Evolutionary conservation across 129 eudicot species (phyloP).

Genomic region (Saussurea involucrata): DNA sequence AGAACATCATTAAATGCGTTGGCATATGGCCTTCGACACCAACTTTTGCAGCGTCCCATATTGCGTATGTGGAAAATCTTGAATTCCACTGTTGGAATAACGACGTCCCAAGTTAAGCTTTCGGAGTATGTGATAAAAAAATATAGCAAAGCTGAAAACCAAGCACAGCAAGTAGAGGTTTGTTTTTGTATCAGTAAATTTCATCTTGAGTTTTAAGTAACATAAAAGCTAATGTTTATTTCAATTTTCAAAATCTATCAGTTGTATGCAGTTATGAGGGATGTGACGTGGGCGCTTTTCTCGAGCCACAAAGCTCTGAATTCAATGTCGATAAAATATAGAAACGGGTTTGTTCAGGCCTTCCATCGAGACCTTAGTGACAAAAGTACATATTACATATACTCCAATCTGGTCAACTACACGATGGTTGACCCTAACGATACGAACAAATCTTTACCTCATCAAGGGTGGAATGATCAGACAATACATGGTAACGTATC

Average conservation of each 20-base stretch:
- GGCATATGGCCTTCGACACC: constrained; percentile 82
- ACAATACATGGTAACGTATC: constrained; percentile 59
- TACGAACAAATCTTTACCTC: constrained; percentile 47
- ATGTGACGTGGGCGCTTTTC: constrained; percentile 87
- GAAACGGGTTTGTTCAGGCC: constrained; percentile 95
- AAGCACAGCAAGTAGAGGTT: constrained; percentile 94
- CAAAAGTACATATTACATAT: constrained; percentile 80
- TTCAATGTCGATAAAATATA: constrained; percentile 78
- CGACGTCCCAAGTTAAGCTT: constrained; percentile 83
- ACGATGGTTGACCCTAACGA: constrained; percentile 52
- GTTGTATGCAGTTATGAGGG: constrained; percentile 86
- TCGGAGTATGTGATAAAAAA: constrained; percentile 69
- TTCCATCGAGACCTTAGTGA: constrained; percentile 80
- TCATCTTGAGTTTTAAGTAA: neutral
- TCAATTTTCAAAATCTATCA: constrained; percentile 23
- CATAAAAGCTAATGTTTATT: constrained; percentile 4
- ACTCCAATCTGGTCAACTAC: constrained; percentile 72
- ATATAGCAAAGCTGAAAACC: constrained; percentile 66
- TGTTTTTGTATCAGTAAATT: neutral
- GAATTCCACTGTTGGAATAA: constrained; percentile 75
- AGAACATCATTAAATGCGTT: constrained; percentile 65
- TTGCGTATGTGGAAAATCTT: constrained; percentile 89
- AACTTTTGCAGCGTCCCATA: constrained; percentile 87
- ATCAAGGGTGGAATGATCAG: constrained; percentile 79
- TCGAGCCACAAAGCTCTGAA: constrained; percentile 83